Percentiles rank a stretch among this genome's conserved stretches.
These are phyloP conservation scores for Suillus sp. DNA, from an alignment of 768 basidiomycete species.

Conservation along the genomic window DNA sequence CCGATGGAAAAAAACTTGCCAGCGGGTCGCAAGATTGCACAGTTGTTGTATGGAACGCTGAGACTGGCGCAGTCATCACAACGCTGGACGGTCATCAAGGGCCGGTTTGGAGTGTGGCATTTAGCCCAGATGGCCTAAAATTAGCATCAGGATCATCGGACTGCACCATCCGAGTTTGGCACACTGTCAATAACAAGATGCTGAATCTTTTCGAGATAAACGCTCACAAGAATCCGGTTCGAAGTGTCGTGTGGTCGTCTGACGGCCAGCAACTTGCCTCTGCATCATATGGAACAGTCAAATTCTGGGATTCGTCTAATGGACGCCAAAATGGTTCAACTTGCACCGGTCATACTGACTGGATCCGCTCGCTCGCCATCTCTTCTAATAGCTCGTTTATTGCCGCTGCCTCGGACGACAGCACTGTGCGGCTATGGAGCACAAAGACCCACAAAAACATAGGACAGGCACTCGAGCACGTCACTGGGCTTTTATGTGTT, in stretches of 20 bases:
- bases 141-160: constrained; percentile 24
- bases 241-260: background rate
- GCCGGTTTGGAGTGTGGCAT: constrained; percentile 22
- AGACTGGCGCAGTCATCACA: background rate
- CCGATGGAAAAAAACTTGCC: constrained; percentile 14
- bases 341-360: background rate
- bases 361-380: background rate
- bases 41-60: constrained; percentile 8
- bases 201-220: constrained; percentile 19
- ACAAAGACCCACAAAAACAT: background rate
- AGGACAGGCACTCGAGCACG: background rate
- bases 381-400: background rate
- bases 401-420: background rate
- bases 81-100: constrained; percentile 17
- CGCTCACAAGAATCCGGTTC: constrained; percentile 9
- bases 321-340: background rate
- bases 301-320: background rate
- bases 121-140: constrained; percentile 25
- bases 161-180: constrained; percentile 25
- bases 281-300: background rate
- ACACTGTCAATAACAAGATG: constrained; percentile 15
- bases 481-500: background rate
- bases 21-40: constrained; percentile 16
- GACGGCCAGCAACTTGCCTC: background rate
- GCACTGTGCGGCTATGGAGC: background rate